phyloP scores from a whole-genome alignment of 2,329 filamentous ascomycete species.

The Exophiala calicioides region DNA sequence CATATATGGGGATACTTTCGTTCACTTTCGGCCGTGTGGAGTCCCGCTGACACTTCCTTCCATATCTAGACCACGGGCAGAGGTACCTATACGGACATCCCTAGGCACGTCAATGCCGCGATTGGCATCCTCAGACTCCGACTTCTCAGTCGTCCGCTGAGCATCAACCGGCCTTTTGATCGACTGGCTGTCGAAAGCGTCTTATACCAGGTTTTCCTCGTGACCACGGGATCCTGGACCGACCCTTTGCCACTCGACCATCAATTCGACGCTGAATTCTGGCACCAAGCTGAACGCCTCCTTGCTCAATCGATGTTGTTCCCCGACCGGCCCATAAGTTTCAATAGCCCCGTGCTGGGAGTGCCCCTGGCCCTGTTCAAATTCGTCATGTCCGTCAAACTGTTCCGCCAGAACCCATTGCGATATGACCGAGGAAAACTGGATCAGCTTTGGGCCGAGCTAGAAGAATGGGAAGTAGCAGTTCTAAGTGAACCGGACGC shows the following conservation, averaged over 20 bases:
- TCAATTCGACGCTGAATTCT: constrained; percentile 21
- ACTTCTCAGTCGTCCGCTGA: constrained; percentile 7
- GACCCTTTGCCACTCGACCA: constrained; percentile 9
- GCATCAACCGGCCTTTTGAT: constrained; percentile 20
- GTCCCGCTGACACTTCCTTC: no score
- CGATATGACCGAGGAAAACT: constrained; percentile 16
- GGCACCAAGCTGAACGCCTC: constrained; percentile 19
- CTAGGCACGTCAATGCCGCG: constrained; percentile 22
- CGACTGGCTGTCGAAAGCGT: constrained; percentile 23
- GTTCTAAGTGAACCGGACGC: constrained; percentile 11
- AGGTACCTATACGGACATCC: constrained; percentile 22
- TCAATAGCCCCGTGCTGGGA: constrained; percentile 24
- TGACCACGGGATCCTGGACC: constrained; percentile 20
- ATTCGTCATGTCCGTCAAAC: constrained; percentile 17
- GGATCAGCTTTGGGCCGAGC: constrained; percentile 12
- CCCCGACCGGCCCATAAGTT: constrained; percentile 13
- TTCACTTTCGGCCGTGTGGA: no score
- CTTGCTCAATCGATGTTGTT: constrained; percentile 17
- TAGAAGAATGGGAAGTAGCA: constrained; percentile 18
- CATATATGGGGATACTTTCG: no score
- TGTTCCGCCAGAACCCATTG: constrained; percentile 12
- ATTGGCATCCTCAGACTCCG: constrained; percentile 20
- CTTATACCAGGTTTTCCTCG: constrained; percentile 23
- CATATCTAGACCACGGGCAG: constrained; percentile 18
- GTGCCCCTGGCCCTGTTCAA: constrained; percentile 18